Percentiles rank a stretch among this genome's conserved stretches.
These are phyloP conservation scores for Penicillium sp. DNA, from an alignment of 2,329 filamentous ascomycete genomes.

Conservation along the genomic window DNA sequence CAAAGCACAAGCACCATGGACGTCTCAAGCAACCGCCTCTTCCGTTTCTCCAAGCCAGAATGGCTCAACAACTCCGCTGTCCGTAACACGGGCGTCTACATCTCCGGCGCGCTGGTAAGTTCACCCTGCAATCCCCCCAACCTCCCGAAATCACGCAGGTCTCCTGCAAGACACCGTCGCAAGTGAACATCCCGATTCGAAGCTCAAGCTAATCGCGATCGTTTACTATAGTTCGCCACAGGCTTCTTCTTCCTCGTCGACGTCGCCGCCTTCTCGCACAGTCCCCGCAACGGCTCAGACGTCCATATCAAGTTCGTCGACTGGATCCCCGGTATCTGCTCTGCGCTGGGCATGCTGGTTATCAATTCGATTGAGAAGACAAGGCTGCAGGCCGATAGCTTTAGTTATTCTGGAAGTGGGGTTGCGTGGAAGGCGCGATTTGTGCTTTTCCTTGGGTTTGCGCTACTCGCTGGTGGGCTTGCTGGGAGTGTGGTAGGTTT, in stretches of 20 bases:
- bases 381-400: constrained; percentile 59
- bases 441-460: constrained; percentile 66
- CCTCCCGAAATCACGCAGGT: not conserved
- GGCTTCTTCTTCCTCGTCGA: constrained; percentile 68
- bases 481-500: constrained; percentile 58
- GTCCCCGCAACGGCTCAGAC: constrained; percentile 55
- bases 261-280: constrained; percentile 60
- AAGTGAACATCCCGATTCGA: not conserved
- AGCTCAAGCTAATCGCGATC: not conserved
- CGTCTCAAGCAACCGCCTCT: constrained; percentile 54
- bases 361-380: constrained; percentile 70
- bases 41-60: constrained; percentile 62
- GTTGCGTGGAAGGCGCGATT: constrained; percentile 67
- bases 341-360: constrained; percentile 64
- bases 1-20: constrained; percentile 29
- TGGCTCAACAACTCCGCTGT: constrained; percentile 64
- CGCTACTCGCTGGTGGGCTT: constrained; percentile 62
- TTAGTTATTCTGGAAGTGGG: constrained; percentile 60
- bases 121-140: constrained; percentile 6
- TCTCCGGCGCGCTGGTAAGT: constrained; percentile 60
- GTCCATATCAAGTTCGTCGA: constrained; percentile 66
- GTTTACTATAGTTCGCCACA: constrained; percentile 55
- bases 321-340: constrained; percentile 69
- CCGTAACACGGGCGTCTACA: constrained; percentile 62
- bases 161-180: too few relatives aligned